phyloP scores from a whole-genome alignment of 306 rosid genomes.

The Arachis hypogaea region DNA sequence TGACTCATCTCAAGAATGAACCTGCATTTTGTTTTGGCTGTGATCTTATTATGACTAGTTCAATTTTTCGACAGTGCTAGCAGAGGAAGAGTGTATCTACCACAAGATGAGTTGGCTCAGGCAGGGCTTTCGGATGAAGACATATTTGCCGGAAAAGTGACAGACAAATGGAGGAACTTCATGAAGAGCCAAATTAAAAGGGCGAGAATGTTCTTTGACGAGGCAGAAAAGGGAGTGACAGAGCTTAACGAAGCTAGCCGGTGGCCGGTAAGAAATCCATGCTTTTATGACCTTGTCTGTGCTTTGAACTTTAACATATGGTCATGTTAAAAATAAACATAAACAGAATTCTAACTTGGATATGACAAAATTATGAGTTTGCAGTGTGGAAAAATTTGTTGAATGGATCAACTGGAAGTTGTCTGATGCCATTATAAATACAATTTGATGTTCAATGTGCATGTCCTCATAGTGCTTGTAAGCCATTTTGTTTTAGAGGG shows the following conservation, averaged over 20 bases:
- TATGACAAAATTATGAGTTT: background rate
- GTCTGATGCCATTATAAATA: slow-evolving; percentile 2
- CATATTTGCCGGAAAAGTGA: slow-evolving; percentile 61
- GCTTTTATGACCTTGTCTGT: slow-evolving; percentile 24
- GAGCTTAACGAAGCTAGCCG: slow-evolving; percentile 62
- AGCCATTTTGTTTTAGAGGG: slow-evolving; percentile 4
- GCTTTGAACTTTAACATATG: background rate
- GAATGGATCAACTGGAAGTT: slow-evolving; percentile 23
- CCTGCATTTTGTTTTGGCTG: slow-evolving; percentile 18
- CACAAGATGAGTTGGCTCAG: slow-evolving; percentile 65
- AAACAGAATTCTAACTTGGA: too few relatives aligned
- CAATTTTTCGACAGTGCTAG: slow-evolving; percentile 46
- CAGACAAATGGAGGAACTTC: slow-evolving; percentile 68
- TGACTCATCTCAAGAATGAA: slow-evolving; percentile 15
- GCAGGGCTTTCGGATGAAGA: slow-evolving; percentile 66
- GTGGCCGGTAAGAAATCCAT: slow-evolving; percentile 61
- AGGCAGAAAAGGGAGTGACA: slow-evolving; percentile 60
- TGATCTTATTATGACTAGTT: slow-evolving; percentile 18
- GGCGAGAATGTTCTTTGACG: slow-evolving; percentile 63
- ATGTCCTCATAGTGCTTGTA: background rate
- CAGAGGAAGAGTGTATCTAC: slow-evolving; percentile 69
- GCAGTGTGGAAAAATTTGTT: background rate
- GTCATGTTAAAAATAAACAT: too few relatives aligned
- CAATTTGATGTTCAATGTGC: background rate
- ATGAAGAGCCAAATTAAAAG: slow-evolving; percentile 65